phyloP scores from a whole-genome alignment of 208 protist species.

The Endotrypanum monterogeii region DNA sequence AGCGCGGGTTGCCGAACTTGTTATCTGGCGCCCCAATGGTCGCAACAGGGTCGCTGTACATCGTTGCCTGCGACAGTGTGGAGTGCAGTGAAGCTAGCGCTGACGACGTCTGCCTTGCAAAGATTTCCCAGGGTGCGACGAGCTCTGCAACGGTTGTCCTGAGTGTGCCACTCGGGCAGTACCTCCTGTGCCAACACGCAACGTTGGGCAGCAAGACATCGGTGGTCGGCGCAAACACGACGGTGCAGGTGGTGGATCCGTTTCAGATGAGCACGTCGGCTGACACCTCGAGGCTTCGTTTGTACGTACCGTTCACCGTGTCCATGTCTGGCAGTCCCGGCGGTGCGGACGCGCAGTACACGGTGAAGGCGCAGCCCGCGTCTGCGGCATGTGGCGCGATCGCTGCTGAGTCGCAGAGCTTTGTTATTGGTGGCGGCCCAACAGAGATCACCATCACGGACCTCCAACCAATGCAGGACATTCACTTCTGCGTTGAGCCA shows the following conservation, averaged over 20 bases:
- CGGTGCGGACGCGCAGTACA: slow-evolving; percentile 4
- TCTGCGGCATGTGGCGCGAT: slow-evolving; percentile 24
- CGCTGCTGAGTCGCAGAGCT: slow-evolving; percentile 32
- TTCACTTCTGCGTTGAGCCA: slow-evolving; percentile 35
- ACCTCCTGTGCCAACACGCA: slow-evolving; percentile 57
- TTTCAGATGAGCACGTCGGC: slow-evolving; percentile 36
- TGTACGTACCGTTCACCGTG: slow-evolving; percentile 40
- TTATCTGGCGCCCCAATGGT: slow-evolving; percentile 31
- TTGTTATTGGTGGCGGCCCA: slow-evolving; percentile 18
- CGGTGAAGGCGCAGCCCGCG: slow-evolving; percentile 19
- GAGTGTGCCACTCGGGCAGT: slow-evolving; percentile 38
- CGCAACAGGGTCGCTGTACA: slow-evolving; percentile 6
- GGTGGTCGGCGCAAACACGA: slow-evolving; percentile 34
- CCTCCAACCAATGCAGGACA: slow-evolving; percentile 11
- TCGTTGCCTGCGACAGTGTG: slow-evolving; percentile 26
- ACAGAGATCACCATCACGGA: slow-evolving; percentile 30
- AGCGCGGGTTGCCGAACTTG: slow-evolving; percentile 35
- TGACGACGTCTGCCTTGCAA: slow-evolving; percentile 11
- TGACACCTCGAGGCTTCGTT: slow-evolving; percentile 26
- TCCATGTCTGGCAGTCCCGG: slow-evolving; percentile 34
- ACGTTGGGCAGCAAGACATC: background rate
- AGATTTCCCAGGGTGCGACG: slow-evolving; percentile 6
- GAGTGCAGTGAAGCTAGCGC: slow-evolving; percentile 19
- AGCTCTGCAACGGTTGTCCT: slow-evolving; percentile 1
- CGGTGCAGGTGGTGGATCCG: slow-evolving; percentile 40